Base-by-base conservation (phyloP, 768 basidiomycete species). In the Pluteus cervinus region DNA sequence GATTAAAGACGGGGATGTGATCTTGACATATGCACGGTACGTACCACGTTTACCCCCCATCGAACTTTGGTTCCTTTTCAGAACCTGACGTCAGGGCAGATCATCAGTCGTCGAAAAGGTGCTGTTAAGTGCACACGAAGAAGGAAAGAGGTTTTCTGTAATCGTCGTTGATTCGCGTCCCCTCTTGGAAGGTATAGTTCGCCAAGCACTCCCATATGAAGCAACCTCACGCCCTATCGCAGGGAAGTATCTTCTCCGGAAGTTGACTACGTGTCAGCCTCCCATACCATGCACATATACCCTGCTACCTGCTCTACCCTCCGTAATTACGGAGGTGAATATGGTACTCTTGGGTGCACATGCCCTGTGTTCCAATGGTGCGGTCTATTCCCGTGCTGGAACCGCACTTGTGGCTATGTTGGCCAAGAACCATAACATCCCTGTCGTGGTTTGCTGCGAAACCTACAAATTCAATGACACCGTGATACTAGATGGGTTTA, bases 401-500 rank as follows among this genome's bases (percentile, higher is more conserved):
- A 98, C 93, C 3, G 94, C 94, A 0, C 73, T 92, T 49, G 90
- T 98, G 5, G 89, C 93, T 2, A 94, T 98, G 93, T 81, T 97
- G 72, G 88, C 90, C 1, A 89, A 88, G 58, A 77, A 79, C 32
- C 76, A 84, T 50, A 81, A 80, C 16, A 85, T 97, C 0, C 94
- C 96, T 4, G 92, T 98, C 5, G 78, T 99, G 24, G 91, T 96
- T 17, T 97, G 92, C 46, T 96, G 93, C 50, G 96, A 98, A 62
- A 99, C 96, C 4, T 98, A 98, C 66, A 99, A 99, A 59, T 98
- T 93, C 52, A 86, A 87, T 12, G 94, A 98, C 49, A 79, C 79
- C 23, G 83, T 98, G 20, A 82, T 87, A 58, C 68, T 98, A 38
- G 96, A 99, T 57, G 86, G 86, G 14, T 92, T 99, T 49, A 90